Conservation (phyloP, 495 filamentous ascomycete species). For the Xylaria curta region DNA sequence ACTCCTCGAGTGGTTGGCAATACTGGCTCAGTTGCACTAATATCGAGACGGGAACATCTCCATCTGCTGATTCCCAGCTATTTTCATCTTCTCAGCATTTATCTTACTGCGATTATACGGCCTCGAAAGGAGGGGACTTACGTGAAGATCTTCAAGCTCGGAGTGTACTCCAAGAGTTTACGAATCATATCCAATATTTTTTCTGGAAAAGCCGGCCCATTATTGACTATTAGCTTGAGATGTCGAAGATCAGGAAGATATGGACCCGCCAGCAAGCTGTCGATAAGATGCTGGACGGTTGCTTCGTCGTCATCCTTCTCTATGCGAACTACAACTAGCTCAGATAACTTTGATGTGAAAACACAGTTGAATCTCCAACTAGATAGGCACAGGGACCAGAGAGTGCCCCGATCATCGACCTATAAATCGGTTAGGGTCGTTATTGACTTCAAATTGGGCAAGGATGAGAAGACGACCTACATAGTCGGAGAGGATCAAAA, state of each 20-base stretch:
- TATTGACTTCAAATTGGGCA: background rate
- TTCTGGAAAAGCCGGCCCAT: background rate
- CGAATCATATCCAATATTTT: background rate
- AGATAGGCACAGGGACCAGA: slow-evolving; percentile 13
- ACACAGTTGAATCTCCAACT: slow-evolving; percentile 17
- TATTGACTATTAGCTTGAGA: slow-evolving; percentile 2
- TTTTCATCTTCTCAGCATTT: background rate
- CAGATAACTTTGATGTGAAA: slow-evolving; percentile 9
- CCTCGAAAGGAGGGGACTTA: background rate
- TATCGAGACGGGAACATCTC: slow-evolving; percentile 12
- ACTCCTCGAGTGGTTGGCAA: slow-evolving; percentile 7
- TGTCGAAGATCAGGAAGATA: slow-evolving; percentile 16
- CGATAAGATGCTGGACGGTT: background rate
- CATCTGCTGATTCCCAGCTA: slow-evolving; percentile 19
- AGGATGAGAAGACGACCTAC: background rate
- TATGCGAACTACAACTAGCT: background rate
- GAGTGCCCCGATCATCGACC: slow-evolving; percentile 6
- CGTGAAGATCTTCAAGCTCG: slow-evolving; percentile 15
- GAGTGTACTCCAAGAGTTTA: background rate
- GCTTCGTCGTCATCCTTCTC: slow-evolving; percentile 1
- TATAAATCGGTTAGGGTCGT: background rate
- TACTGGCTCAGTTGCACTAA: slow-evolving; percentile 4
- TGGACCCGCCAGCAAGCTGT: slow-evolving; percentile 12
- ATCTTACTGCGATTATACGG: background rate
- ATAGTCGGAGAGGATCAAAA: slow-evolving; percentile 17